Conservation (phyloP, 2,329 filamentous ascomycete genomes). For the Paecilomyces sp. region DNA sequence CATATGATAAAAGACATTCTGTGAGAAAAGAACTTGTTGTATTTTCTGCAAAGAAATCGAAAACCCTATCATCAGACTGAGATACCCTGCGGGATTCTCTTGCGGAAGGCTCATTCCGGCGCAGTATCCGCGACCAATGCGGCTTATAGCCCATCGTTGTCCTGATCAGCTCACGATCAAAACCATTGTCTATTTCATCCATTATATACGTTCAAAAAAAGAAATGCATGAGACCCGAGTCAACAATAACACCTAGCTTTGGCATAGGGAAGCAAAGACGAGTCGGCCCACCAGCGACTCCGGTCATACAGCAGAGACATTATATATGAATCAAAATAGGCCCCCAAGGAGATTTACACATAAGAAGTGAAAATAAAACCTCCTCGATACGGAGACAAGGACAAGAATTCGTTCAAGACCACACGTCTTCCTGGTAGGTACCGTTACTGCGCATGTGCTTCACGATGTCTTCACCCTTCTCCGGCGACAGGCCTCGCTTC, state of each 20-base stretch:
- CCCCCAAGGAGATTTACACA: slow-evolving; percentile 13
- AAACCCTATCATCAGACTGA: background rate
- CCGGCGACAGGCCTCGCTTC: slow-evolving; percentile 70
- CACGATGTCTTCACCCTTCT: slow-evolving; percentile 91
- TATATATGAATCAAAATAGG: background rate
- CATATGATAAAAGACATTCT: too few relatives aligned
- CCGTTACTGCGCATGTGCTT: slow-evolving; percentile 94
- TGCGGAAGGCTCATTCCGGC: background rate
- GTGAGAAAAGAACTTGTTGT: background rate
- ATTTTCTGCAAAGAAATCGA: background rate
- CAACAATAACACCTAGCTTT: background rate
- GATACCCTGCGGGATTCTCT: too few relatives aligned
- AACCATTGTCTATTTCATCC: background rate
- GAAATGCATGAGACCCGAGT: background rate
- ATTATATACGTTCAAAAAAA: background rate
- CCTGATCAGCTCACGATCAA: background rate
- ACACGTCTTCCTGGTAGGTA: slow-evolving; percentile 84
- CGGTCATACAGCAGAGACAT: background rate
- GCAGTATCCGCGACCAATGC: background rate
- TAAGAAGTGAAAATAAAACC: slow-evolving; percentile 10
- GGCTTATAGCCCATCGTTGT: background rate
- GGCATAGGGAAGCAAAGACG: background rate
- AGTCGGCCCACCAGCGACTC: background rate
- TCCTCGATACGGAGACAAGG: slow-evolving; percentile 10
- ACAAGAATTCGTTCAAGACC: slow-evolving; percentile 44